Percentiles rank a stretch among this genome's conserved stretches.
These are phyloP conservation scores for Schizopora paradoxa DNA, from an alignment of 1,284 basidiomycete species.

Conservation along the genomic window DNA sequence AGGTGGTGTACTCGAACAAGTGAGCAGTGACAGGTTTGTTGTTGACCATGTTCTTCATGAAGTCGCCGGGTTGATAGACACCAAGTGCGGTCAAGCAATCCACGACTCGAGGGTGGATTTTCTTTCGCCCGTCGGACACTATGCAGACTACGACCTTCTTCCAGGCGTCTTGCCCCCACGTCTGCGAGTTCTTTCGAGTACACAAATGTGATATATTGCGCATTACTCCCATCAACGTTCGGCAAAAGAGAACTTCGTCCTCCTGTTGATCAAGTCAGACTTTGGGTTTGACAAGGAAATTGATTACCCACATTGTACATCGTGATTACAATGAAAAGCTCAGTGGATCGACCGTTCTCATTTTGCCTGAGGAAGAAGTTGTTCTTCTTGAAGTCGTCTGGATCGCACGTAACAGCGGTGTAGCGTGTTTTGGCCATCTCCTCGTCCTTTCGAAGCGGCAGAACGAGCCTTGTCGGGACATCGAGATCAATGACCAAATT, in stretches of 20 bases:
- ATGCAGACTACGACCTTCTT: constrained; percentile 97
- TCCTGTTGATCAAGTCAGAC: constrained; percentile 53
- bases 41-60: constrained; percentile 89
- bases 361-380: constrained; percentile 87
- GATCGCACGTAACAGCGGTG: constrained; percentile 89
- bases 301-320: constrained; percentile 89
- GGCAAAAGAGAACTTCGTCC: constrained; percentile 88
- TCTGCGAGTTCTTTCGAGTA: constrained; percentile 87
- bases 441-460: constrained; percentile 74
- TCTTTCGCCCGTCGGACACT: constrained; percentile 90
- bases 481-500: constrained; percentile 82
- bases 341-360: constrained; percentile 75
- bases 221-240: constrained; percentile 97
- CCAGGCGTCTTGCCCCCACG: constrained; percentile 97
- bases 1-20: constrained; percentile 93
- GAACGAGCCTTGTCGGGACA: constrained; percentile 80
- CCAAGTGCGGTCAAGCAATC: constrained; percentile 84
- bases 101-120: constrained; percentile 88
- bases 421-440: constrained; percentile 85
- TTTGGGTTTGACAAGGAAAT: neutral
- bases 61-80: constrained; percentile 72
- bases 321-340: constrained; percentile 92
- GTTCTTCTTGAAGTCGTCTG: constrained; percentile 84
- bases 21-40: constrained; percentile 88
- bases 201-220: constrained; percentile 86